Percentiles rank a stretch among this genome's conserved stretches.
phyloP scores from a whole-genome alignment of 768 basidiomycete species.

The Harrya chromipes region DNA sequence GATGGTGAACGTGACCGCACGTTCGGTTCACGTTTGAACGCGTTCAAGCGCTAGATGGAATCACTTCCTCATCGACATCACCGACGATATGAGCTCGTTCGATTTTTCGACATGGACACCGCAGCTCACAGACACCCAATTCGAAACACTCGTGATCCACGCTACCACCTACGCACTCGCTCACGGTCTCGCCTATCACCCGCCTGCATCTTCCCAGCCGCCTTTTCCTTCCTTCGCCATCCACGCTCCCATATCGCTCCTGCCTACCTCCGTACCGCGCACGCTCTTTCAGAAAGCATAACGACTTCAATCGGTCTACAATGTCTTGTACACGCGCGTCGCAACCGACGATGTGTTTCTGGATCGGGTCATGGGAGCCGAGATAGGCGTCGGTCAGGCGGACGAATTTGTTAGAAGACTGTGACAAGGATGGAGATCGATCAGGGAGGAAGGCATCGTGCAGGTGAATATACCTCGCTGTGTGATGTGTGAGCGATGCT shows the following conservation, averaged over 20 bases:
- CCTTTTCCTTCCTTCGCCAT: constrained; percentile 68
- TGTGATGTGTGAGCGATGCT: constrained; percentile 1
- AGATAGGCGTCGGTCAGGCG: constrained; percentile 70
- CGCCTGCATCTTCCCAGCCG: constrained; percentile 43
- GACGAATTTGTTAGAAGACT: constrained; percentile 85
- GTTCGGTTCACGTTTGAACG: not conserved
- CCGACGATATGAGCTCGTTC: constrained; percentile 35
- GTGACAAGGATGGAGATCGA: constrained; percentile 81
- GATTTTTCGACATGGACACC: constrained; percentile 75
- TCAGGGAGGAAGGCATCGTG: constrained; percentile 60
- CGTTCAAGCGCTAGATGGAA: not conserved
- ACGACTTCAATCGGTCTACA: constrained; percentile 73
- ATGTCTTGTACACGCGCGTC: constrained; percentile 80
- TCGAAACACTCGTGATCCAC: constrained; percentile 54
- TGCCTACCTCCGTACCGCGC: constrained; percentile 85
- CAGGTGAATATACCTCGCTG: constrained; percentile 40
- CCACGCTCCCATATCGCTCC: constrained; percentile 85
- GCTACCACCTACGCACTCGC: constrained; percentile 84
- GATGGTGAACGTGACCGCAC: not conserved
- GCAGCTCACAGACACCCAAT: constrained; percentile 51
- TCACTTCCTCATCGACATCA: no score
- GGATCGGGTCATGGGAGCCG: constrained; percentile 80
- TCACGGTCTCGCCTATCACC: constrained; percentile 82
- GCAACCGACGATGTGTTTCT: constrained; percentile 78
- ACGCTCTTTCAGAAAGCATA: constrained; percentile 62